Evolutionary conservation across 2,329 filamentous ascomycete genomes (phyloP), one percentile per base, ranked within the genome.

Genomic region (Capronia americana): DNA sequence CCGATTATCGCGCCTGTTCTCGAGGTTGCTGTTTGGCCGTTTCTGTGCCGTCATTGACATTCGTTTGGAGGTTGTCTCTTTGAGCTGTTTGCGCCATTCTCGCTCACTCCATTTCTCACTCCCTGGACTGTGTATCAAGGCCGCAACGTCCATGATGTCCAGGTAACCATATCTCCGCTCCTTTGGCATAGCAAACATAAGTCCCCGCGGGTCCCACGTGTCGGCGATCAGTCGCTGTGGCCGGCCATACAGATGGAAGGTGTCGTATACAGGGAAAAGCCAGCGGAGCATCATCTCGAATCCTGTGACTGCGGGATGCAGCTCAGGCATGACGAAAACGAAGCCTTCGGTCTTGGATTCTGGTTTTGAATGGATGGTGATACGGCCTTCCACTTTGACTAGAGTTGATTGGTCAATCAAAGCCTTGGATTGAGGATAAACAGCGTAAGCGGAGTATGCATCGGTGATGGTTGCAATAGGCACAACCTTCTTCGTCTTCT

Each of bases 131-230:
- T 91, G 85, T 68, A 99, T 93, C 50, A 98, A 81, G 61, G 86
- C 85, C 3, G 90, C 88, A 17, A 98, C 92, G 75, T 99, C 95
- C 63, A 93, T 80, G 41, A 93, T 88, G 74, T 98, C 95, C 28
- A 99, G 81, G 74, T 98, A 98, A 0, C 94, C 93, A 74, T 96
- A 96, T 70, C 91, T 87, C 61, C 89, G 88, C 72, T 95, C 88
- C 73, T 91, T 92, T 0, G 95, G 94, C 89, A 99, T 96, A 5
- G 93, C 95, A 77, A 98, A 99, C 95, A 99, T 99, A 70, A 99
- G 84, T 64, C 95, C 96, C 54, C 92, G 88, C 3, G 91, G 84
- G 78, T 98, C 93, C 53, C 93, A 86, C 0, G 91, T 90, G 75
- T 96, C 96, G 2, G 95, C 92, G 38, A 97, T 89, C 53, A 99